Percentiles rank a stretch among this genome's conserved stretches.
Conservation (phyloP, 1,139 yeast species). For the Scheffersomyces segobiensis region DNA sequence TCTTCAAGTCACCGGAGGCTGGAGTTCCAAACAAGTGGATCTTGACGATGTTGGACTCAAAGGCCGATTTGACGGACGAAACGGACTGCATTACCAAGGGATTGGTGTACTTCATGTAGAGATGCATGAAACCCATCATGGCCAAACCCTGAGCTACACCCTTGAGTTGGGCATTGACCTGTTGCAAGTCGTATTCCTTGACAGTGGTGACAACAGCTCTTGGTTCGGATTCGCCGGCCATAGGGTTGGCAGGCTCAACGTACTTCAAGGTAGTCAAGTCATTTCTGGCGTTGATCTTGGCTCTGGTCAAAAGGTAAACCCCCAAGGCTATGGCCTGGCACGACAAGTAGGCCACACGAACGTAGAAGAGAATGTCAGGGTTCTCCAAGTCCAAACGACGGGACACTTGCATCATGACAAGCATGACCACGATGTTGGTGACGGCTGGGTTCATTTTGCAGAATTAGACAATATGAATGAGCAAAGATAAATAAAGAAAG, state of each 20-base stretch:
- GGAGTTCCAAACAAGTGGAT: conserved; percentile 84
- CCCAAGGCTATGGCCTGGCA: conserved; percentile 68
- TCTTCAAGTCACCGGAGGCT: conserved; percentile 88
- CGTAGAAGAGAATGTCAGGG: conserved; percentile 71
- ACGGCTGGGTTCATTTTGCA: conserved; percentile 77
- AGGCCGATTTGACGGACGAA: conserved; percentile 84
- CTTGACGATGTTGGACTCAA: conserved; percentile 89
- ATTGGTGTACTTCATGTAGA: conserved; percentile 96
- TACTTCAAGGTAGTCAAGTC: conserved; percentile 91
- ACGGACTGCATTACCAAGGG: conserved; percentile 95
- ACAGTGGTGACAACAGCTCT: conserved; percentile 85
- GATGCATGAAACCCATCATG: conserved; percentile 98
- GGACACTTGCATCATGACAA: conserved; percentile 95
- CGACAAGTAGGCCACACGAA: conserved; percentile 69
- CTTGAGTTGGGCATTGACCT: conserved; percentile 76
- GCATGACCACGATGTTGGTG: conserved; percentile 85
- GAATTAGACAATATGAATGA: background rate
- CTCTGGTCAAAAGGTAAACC: conserved; percentile 65
- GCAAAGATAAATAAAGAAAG: background rate
- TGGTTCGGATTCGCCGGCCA: conserved; percentile 73
- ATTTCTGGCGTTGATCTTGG: conserved; percentile 68
- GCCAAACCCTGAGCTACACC: conserved; percentile 87
- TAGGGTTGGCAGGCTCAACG: conserved; percentile 81
- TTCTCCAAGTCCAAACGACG: conserved; percentile 89
- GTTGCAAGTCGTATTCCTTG: conserved; percentile 90